phyloP scores from a whole-genome alignment of 148 eudicot genomes.

The Nepenthes gracilis region DNA sequence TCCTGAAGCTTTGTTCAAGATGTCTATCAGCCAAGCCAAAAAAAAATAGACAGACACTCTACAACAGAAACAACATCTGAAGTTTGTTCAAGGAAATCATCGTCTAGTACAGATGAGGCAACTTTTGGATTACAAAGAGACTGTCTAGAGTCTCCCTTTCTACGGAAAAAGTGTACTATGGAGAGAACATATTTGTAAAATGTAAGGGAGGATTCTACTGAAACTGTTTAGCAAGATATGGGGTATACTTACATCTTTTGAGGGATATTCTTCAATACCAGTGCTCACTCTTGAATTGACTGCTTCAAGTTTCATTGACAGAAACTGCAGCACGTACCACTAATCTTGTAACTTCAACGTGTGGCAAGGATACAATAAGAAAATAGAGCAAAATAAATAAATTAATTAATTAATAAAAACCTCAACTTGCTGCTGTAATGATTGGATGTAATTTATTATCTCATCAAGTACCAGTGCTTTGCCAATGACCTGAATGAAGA shows the following conservation, averaged over 20 bases:
- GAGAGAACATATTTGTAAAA: too few relatives aligned
- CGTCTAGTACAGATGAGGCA: too few relatives aligned
- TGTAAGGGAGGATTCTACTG: not conserved
- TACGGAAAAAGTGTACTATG: not conserved
- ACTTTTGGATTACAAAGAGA: too few relatives aligned
- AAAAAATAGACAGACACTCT: too few relatives aligned
- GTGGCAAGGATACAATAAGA: constrained; percentile 1
- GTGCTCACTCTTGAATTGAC: constrained; percentile 58
- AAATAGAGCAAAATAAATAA: not conserved
- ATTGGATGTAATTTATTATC: constrained; percentile 88
- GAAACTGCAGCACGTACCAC: constrained; percentile 44
- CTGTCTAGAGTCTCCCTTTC: too few relatives aligned
- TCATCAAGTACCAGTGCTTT: constrained; percentile 94
- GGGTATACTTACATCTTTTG: constrained; percentile 65
- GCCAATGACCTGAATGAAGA: constrained; percentile 61
- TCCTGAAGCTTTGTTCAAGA: too few relatives aligned
- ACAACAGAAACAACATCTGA: too few relatives aligned
- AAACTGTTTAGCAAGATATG: not conserved
- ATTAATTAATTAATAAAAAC: constrained; percentile 15
- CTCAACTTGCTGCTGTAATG: constrained; percentile 94
- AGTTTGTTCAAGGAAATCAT: too few relatives aligned
- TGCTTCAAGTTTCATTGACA: constrained; percentile 95
- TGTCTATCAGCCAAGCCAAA: too few relatives aligned
- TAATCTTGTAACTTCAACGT: constrained; percentile 5
- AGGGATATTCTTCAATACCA: constrained; percentile 58